Evolutionary conservation across 2,329 filamentous ascomycete genomes (phyloP), one percentile per base, ranked within the genome.

Genomic region (Ilyonectria robusta): DNA sequence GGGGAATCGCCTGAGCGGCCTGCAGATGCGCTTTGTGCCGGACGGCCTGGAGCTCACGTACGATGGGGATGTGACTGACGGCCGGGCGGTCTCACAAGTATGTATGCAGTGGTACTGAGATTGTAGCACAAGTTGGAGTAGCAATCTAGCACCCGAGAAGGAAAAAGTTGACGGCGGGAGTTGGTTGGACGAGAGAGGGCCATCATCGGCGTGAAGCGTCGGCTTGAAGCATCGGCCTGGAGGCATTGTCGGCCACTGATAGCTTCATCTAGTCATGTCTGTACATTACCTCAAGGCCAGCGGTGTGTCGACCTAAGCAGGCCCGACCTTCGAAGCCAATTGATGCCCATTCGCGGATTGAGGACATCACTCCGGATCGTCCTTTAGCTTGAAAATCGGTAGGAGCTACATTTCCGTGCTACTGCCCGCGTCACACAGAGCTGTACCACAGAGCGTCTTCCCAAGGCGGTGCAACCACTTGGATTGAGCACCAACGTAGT

Each of bases 1-100:
- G 67, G 67, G 72, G 62, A 74, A 76, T 76, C 74, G 68, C 64
- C 70, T 69, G 74, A 76, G 71, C 61, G 44, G 46, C 66, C 63
- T 71, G 70, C 70, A 73, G 66, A 69, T 60, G 48, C 62, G 66
- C 59, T 65, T 54, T 63, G n/a, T 46, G 58, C 47, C 19, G 44
- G n/a, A 46, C 44, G 19, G 40, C 54, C 44, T 53, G 44, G 51
- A 31, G 44, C n/a, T 51, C 50, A 59, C 48, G 62, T 63, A 56
- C 62, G 68, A 57, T 55, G 54, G 35, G 40, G 68, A 57, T 55
- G 54, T 35, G 40, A 35, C 50, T 47, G 51, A 35, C 50, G 29
- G 42, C 29, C 47, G 21, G 35, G 42, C 54, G 13, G 56, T 57
- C 57, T 61, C 51, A 57, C 56, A 55, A 57, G 44, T 15, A 13